These are phyloP conservation scores for Cladosporium sp. DNA, from an alignment of 2,329 filamentous ascomycete species.

Conservation along the genomic window DNA sequence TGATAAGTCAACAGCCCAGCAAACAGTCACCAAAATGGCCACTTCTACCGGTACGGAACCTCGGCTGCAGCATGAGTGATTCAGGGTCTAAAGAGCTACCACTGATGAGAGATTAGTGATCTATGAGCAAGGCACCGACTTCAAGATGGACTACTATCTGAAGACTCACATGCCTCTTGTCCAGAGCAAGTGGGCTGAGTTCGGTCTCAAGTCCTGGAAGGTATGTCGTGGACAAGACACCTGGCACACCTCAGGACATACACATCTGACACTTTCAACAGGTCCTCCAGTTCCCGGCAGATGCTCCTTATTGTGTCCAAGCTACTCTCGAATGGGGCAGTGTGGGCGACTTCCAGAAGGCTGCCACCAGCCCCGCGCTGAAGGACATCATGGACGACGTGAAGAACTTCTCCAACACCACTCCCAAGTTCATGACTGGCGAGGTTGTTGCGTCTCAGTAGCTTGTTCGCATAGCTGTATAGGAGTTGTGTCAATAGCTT, in stretches of 20 bases:
- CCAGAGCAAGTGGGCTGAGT: slow-evolving; percentile 26
- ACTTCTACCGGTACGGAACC: not conserved
- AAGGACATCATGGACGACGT: slow-evolving; percentile 31
- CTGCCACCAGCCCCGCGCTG: slow-evolving; percentile 19
- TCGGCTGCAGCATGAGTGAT: not conserved
- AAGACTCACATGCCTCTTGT: slow-evolving; percentile 37
- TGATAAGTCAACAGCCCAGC: not conserved
- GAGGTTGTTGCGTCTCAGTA: slow-evolving; percentile 23
- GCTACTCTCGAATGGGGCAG: slow-evolving; percentile 31
- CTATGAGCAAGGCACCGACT: slow-evolving; percentile 34
- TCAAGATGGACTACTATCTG: slow-evolving; percentile 39
- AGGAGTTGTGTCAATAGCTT: not conserved
- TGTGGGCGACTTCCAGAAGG: slow-evolving; percentile 26
- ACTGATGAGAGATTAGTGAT: slow-evolving; percentile 20
- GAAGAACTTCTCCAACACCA: slow-evolving; percentile 33
- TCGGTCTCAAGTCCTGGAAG: slow-evolving; percentile 30
- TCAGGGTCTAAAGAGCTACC: not conserved
- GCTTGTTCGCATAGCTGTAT: not conserved
- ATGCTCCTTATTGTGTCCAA: slow-evolving; percentile 30
- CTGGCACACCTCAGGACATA: too few species aligned
- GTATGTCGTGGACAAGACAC: not conserved
- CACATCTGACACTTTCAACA: slow-evolving; percentile 13
- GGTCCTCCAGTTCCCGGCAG: slow-evolving; percentile 28
- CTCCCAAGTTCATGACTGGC: slow-evolving; percentile 31
- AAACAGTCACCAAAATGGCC: slow-evolving; percentile 2